Evolutionary conservation across 257 asterid genomes (phyloP), one percentile per base, ranked within the genome.

Genomic region (Ajuga chamaepitys): DNA sequence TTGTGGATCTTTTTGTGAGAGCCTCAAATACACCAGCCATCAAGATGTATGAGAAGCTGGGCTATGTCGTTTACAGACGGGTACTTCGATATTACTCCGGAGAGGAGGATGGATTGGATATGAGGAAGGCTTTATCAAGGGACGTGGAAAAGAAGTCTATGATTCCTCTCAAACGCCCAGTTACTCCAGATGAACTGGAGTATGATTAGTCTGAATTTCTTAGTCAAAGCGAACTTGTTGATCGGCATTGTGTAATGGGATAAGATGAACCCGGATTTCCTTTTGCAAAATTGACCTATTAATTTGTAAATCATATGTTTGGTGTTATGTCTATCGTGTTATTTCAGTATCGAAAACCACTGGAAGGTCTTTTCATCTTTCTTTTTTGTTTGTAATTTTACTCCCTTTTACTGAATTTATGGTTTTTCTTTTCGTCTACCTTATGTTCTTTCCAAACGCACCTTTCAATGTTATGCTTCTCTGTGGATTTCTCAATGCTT

Each of bases 1-100:
- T 30, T 57, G 99, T 93, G 77, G 99, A 94, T 78, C 89, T 94
- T 64, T 93, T 94, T 71, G 99, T 94, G 70, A 85, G 99, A 79
- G 97, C 97, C 71, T 94, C 97, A 65, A 94, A 94, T 62, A 81
- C 78, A 20, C 99, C 96, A 61, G 97, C 99, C 75, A 90, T 94
- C 82, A 94, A 94, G 91, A 94, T 94, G 99, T 94, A 94, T 37
- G 97, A 90, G 76, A 94, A 94, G 98, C 94, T 94, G 64, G 99
- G 83, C 56, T 90, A 90, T 61, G 67, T 90, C 62, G 87, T 94
- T 34, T 94, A 90, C 64, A 84, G 99, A 74, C 93, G 98, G 8
- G 98, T 90, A 13, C 86, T 90, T 54, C 91, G 95, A 7, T 94
- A 94, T 76, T 94, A 90, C 82, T 90, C 95, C 1, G 99, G 99